Conservation (phyloP, 192 early-diverging fungal species). For the Coemansia sp. region DNA sequence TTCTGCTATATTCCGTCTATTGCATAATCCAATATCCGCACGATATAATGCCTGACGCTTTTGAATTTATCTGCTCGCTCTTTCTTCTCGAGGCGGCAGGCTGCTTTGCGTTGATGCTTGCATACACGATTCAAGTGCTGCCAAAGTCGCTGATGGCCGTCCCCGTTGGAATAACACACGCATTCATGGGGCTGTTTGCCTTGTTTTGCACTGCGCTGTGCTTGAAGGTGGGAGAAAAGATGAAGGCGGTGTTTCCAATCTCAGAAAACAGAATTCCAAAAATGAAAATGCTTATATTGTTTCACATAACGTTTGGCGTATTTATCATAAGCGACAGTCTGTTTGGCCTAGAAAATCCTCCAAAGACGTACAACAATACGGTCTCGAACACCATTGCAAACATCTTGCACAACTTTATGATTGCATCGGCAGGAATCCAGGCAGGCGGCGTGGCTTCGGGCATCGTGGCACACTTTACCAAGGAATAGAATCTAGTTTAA, state of each 20-base stretch:
- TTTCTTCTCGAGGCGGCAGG: slow-evolving; percentile 1
- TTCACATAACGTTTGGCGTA: slow-evolving; percentile 3
- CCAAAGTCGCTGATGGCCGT: slow-evolving; percentile 14
- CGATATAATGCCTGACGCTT: neutral
- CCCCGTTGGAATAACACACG: neutral
- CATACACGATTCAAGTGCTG: slow-evolving; percentile 1
- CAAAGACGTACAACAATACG: neutral
- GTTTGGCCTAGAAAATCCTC: slow-evolving; percentile 5
- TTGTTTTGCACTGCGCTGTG: neutral
- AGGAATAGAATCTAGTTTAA: neutral
- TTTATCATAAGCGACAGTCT: slow-evolving; percentile 11
- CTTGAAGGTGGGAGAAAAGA: neutral
- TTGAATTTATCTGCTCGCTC: neutral
- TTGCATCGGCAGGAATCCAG: slow-evolving; percentile 4
- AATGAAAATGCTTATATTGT: slow-evolving; percentile 8
- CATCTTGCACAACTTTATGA: slow-evolving; percentile 4
- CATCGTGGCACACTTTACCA: slow-evolving; percentile 5
- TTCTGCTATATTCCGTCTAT: neutral
- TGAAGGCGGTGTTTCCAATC: neutral
- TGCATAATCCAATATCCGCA: neutral
- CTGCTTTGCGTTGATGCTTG: slow-evolving; percentile 8
- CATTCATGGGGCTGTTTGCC: slow-evolving; percentile 1
- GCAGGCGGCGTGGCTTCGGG: neutral
- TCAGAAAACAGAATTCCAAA: neutral
- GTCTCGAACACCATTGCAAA: slow-evolving; percentile 1